Conservation (phyloP, 108 stramenopile species). For the Cyclotella kingstonii region DNA sequence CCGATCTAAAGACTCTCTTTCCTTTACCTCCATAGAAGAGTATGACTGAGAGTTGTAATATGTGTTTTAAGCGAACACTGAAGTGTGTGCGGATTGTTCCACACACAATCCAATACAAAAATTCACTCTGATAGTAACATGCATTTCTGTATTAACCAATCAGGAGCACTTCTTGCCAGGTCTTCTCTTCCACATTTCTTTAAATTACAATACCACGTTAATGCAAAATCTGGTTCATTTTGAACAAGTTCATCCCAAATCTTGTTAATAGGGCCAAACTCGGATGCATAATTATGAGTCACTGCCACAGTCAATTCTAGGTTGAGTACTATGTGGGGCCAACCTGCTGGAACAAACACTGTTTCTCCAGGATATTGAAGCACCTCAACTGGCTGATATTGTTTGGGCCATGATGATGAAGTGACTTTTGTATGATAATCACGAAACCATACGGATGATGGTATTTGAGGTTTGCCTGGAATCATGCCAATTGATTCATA, state of each 20-base stretch:
- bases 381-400: conserved; percentile 61
- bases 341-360: conserved; percentile 83
- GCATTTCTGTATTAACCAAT: too few species aligned
- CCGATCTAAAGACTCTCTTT: too few species aligned
- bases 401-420: conserved; percentile 33
- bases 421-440: conserved; percentile 55
- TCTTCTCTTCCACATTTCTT: conserved; percentile 33
- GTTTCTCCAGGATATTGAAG: conserved; percentile 82
- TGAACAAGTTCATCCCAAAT: conserved; percentile 44
- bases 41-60: too few species aligned
- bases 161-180: conserved; percentile 5
- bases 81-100: too few species aligned
- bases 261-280: conserved; percentile 57
- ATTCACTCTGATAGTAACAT: too few species aligned
- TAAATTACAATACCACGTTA: conserved; percentile 31
- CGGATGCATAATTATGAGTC: conserved; percentile 86
- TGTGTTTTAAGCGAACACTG: too few species aligned
- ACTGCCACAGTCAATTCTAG: conserved; percentile 77
- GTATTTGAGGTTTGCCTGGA: conserved; percentile 63
- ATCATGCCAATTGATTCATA: conserved; percentile 54
- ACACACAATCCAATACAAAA: too few species aligned
- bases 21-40: too few species aligned
- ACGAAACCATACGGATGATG: conserved; percentile 70
- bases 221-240: conserved; percentile 65
- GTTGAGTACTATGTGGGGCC: conserved; percentile 86